Conservation (phyloP, 495 filamentous ascomycete genomes). For the Aspergillus avenaceus region DNA sequence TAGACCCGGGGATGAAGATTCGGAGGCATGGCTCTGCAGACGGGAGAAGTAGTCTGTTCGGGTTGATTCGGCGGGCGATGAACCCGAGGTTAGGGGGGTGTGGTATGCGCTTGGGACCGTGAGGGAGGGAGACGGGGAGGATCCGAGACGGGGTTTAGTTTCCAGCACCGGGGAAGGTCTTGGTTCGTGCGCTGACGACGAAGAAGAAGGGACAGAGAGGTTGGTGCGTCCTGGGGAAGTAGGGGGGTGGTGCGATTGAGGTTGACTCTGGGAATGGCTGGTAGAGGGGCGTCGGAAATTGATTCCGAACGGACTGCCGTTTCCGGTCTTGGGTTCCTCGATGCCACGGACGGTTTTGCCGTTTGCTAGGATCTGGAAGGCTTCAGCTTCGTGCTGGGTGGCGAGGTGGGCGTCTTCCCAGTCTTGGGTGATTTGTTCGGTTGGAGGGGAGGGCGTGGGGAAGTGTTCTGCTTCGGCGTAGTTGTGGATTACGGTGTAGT, state of each 20-base stretch:
- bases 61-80: conserved; percentile 15
- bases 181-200: not conserved
- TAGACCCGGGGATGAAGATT: conserved; percentile 20
- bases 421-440: conserved; percentile 64
- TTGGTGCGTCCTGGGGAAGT: conserved; percentile 8
- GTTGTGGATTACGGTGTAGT: conserved; percentile 78
- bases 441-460: conserved; percentile 67
- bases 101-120: conserved; percentile 5
- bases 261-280: conserved; percentile 21
- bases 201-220: conserved; percentile 8
- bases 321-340: conserved; percentile 34
- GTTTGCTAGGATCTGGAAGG: conserved; percentile 60
- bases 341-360: conserved; percentile 68
- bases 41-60: conserved; percentile 52
- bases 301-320: conserved; percentile 22
- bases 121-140: conserved; percentile 11
- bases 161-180: conserved; percentile 15
- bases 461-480: conserved; percentile 71
- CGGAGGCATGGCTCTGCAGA: conserved; percentile 30
- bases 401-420: conserved; percentile 67
- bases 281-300: conserved; percentile 17
- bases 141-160: conserved; percentile 19
- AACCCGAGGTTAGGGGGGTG: conserved; percentile 5
- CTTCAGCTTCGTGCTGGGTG: conserved; percentile 67
- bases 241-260: conserved; percentile 4